Evolutionary conservation across 306 rosid genomes (phyloP), one percentile per base, ranked within the genome.

Genomic region (Cicer bijugum): DNA sequence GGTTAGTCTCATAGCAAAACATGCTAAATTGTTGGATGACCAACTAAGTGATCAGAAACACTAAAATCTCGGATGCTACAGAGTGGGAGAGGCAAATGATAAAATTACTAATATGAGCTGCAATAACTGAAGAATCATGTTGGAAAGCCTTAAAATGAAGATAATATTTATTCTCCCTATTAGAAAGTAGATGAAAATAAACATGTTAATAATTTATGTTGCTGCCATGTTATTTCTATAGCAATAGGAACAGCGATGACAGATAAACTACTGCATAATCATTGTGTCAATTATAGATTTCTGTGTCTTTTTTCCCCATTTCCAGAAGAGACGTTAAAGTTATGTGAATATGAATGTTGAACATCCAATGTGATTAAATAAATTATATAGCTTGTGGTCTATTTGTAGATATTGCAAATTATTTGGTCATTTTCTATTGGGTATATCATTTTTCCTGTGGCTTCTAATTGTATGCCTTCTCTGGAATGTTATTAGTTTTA

Each of bases 401-500:
- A 19, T 12, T 63, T 14, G 9, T 17, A 20, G 71, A 40, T 53
- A 69, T 45, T 23, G 20, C 48, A 10, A 58, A 55, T 72, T 52
- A 61, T 70, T 50, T 33, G 48, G 38, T 58, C 56, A 59, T 74
- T 20, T 67, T 48, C 50, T 55, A 55, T 16, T 9, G 23, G 55
- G 73, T 20, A 43, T 50, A 43, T 14, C 16, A 35, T 67, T 67
- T 69, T 69, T 42, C 39, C 60, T 62, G 17, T 12, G 11, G 56
- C 78, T n/a, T n/a, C 68, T 52, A 23, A 53, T 77, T 75, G 39
- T 23, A n/a, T 57, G 71, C 60, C 43, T 70, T 39, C 71, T 58
- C 35, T 45, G 12, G 72, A 67, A 76, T 77, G 33, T 50, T 47
- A 19, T 35, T 12, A 81, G 44, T 23, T 40, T 15, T 44, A 9